Conservation (phyloP, 768 basidiomycete species). For the Lactarius evosmus region DNA sequence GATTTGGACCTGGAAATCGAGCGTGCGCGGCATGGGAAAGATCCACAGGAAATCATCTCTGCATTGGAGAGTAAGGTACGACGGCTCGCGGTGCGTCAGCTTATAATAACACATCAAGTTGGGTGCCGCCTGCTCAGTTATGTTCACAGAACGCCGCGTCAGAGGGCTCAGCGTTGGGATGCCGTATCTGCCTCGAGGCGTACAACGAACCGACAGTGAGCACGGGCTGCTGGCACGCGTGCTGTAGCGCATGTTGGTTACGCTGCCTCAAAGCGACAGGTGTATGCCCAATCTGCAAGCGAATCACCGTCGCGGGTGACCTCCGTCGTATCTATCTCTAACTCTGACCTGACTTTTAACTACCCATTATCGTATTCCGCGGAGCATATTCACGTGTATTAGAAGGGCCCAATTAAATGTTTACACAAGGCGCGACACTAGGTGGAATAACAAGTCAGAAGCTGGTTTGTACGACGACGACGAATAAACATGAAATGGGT, state of each 20-base stretch:
- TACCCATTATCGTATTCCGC: neutral
- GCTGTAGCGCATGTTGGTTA: conserved; percentile 79
- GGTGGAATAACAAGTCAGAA: conserved; percentile 3
- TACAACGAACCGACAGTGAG: conserved; percentile 77
- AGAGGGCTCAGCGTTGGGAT: conserved; percentile 39
- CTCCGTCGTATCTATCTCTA: conserved; percentile 73
- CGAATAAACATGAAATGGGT: neutral
- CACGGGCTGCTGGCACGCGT: conserved; percentile 87
- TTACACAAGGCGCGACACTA: neutral
- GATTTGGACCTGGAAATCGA: conserved; percentile 47
- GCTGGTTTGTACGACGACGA: neutral
- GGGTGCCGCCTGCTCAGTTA: neutral
- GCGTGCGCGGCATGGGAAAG: conserved; percentile 51
- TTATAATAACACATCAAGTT: conserved; percentile 37
- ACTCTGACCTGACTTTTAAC: neutral
- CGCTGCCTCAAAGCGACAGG: conserved; percentile 80
- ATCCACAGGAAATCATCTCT: conserved; percentile 40
- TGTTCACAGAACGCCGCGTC: neutral
- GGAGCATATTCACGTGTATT: neutral
- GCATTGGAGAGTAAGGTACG: conserved; percentile 63
- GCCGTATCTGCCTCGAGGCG: conserved; percentile 77
- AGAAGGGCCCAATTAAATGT: neutral
- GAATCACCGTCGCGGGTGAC: conserved; percentile 75
- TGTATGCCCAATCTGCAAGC: conserved; percentile 83
- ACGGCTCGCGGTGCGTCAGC: conserved; percentile 35